Evolutionary conservation across 192 early-diverging fungal species (phyloP).

Genomic region (Phycomyces nitens): DNA sequence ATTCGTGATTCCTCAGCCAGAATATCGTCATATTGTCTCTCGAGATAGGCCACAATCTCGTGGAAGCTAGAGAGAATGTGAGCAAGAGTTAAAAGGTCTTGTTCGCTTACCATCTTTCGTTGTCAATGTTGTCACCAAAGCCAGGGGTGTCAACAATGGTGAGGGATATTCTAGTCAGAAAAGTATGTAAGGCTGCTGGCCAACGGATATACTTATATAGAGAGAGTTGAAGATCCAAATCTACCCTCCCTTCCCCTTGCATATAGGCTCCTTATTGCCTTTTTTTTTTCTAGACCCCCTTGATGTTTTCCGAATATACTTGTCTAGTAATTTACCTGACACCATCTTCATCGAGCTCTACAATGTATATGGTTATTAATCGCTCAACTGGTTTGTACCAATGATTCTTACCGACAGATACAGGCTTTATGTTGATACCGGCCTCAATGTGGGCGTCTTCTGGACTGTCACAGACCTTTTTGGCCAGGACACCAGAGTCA

Average conservation of each 20-base stretch:
- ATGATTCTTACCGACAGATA: slow-evolving; percentile 61
- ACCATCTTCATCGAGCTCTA: slow-evolving; percentile 97
- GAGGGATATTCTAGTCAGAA: slow-evolving; percentile 63
- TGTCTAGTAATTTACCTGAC: slow-evolving; percentile 53
- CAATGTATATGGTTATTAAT: neutral
- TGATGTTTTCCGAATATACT: slow-evolving; percentile 7
- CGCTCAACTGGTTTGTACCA: too few species aligned
- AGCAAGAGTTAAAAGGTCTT: neutral
- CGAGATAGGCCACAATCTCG: slow-evolving; percentile 91
- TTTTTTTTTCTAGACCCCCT: slow-evolving; percentile 2
- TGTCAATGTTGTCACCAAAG: slow-evolving; percentile 96
- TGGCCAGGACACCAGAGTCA: slow-evolving; percentile 68
- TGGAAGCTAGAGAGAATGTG: slow-evolving; percentile 63
- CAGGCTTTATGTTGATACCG: slow-evolving; percentile 86
- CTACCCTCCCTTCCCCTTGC: neutral
- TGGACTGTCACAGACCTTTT: slow-evolving; percentile 60
- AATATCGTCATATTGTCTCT: slow-evolving; percentile 92
- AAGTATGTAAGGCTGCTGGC: neutral
- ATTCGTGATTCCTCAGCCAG: slow-evolving; percentile 84
- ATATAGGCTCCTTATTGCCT: neutral
- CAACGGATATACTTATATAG: slow-evolving; percentile 2
- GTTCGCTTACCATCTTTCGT: slow-evolving; percentile 77
- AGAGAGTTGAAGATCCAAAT: neutral
- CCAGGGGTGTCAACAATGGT: slow-evolving; percentile 99
- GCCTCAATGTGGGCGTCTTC: slow-evolving; percentile 80